Evolutionary conservation across 305 asterid genomes (phyloP).

Genomic region (Fraxinus greggii): DNA sequence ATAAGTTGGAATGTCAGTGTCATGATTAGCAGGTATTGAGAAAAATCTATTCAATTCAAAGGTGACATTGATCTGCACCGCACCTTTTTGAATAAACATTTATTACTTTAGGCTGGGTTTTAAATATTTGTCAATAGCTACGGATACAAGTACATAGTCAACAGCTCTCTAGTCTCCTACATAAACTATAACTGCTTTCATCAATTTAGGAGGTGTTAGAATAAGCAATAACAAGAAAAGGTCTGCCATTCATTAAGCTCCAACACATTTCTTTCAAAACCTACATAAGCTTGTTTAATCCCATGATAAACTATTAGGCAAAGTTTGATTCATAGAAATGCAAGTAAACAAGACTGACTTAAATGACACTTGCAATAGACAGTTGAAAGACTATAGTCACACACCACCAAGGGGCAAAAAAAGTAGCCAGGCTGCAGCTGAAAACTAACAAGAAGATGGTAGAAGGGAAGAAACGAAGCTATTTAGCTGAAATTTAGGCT

Average conservation of each 20-base stretch:
- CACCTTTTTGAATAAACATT: slow-evolving; percentile 10
- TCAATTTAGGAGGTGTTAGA: background rate
- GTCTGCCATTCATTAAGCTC: background rate
- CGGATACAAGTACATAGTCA: background rate
- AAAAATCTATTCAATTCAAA: background rate
- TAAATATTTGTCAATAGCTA: background rate
- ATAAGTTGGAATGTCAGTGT: background rate
- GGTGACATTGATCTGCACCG: background rate
- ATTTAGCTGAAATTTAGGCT: background rate
- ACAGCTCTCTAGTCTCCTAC: background rate
- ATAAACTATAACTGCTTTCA: background rate
- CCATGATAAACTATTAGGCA: background rate
- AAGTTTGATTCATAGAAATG: background rate
- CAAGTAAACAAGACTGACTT: background rate
- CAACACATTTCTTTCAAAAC: background rate
- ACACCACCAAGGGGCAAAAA: background rate
- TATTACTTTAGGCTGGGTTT: background rate
- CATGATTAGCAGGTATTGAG: slow-evolving; percentile 6
- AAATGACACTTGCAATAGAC: background rate
- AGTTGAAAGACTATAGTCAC: background rate
- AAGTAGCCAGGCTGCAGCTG: slow-evolving; percentile 9
- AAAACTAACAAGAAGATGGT: slow-evolving; percentile 18
- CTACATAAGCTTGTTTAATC: background rate
- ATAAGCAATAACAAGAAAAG: background rate
- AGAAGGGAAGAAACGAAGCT: background rate